Conservation (phyloP, 2,329 filamentous ascomycete genomes). For the Leptodontidium sp. region DNA sequence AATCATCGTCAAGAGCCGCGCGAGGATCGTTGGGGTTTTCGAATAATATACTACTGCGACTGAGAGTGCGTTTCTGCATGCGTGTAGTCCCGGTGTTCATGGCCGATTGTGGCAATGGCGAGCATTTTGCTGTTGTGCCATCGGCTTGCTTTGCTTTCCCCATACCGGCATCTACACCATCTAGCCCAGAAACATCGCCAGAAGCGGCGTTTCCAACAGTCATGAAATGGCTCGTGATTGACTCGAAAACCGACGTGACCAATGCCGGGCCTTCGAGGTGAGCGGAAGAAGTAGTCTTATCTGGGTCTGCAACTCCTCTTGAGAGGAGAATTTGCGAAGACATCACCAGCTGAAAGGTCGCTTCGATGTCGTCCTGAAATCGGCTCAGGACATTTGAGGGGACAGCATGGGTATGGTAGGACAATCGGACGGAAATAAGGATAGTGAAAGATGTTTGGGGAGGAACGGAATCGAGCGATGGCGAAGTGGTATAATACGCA, state of each 20-base stretch:
- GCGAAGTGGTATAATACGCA: not conserved
- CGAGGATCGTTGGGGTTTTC: slow-evolving; percentile 42
- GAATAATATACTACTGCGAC: slow-evolving; percentile 44
- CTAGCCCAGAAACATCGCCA: slow-evolving; percentile 7
- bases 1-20: slow-evolving; percentile 43
- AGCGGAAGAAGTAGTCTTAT: slow-evolving; percentile 36
- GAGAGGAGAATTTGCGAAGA: slow-evolving; percentile 58
- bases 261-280: slow-evolving; percentile 21
- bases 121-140: slow-evolving; percentile 21
- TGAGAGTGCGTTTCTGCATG: slow-evolving; percentile 35
- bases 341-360: slow-evolving; percentile 42
- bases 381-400: not conserved
- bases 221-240: slow-evolving; percentile 41
- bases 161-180: slow-evolving; percentile 13
- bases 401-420: not conserved
- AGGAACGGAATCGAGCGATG: not conserved
- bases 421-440: not conserved
- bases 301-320: slow-evolving; percentile 51
- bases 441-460: slow-evolving; percentile 6
- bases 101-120: slow-evolving; percentile 32
- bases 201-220: slow-evolving; percentile 38
- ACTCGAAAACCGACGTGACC: slow-evolving; percentile 43
- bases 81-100: slow-evolving; percentile 41
- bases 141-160: not conserved
- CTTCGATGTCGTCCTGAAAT: not conserved